Evolutionary conservation across 176 grass and related monocot species (phyloP).

Genomic region (Aegilops bicornis): DNA sequence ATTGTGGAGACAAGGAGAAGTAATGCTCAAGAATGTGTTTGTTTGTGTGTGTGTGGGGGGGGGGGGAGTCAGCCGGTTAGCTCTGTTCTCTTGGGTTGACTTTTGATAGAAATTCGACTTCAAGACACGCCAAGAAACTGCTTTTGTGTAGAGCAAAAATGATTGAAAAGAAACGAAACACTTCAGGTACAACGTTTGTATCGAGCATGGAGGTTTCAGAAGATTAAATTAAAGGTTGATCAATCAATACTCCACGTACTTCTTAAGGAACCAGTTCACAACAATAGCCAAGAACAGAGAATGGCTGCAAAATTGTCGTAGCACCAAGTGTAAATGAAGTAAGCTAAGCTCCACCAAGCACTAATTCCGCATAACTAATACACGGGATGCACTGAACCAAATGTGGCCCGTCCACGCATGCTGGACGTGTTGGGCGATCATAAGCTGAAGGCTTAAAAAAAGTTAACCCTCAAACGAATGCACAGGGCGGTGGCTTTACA

Average conservation of each 20-base stretch:
- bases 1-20: neutral
- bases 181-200: neutral
- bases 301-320: neutral
- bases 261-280: neutral
- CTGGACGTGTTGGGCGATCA: neutral
- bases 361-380: neutral
- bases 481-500: no score
- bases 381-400: neutral
- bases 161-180: neutral
- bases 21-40: neutral
- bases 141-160: neutral
- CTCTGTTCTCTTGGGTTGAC: neutral
- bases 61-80: no score
- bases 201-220: neutral
- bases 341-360: neutral
- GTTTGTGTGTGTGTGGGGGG: no score
- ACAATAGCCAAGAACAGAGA: neutral
- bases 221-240: neutral
- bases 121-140: neutral
- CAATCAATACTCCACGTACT: neutral
- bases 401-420: neutral
- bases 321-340: neutral
- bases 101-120: neutral
- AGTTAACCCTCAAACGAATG: no score
- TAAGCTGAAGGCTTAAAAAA: no score